Evolutionary conservation across 2,329 filamentous ascomycete species (phyloP), one percentile per base, ranked within the genome.

Genomic region (Penicillium sp.): DNA sequence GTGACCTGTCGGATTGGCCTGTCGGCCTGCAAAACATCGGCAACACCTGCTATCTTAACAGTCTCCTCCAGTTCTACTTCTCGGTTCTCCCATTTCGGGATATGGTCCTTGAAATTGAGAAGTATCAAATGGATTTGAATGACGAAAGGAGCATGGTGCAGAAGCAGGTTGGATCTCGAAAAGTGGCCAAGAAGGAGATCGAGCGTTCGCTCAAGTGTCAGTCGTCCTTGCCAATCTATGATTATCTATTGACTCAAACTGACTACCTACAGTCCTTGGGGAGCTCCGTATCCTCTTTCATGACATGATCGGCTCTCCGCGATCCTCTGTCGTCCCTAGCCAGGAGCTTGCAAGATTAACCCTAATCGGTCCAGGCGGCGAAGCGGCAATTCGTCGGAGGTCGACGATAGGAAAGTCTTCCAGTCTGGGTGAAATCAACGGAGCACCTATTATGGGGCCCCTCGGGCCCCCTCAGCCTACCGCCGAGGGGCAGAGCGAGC

Each of bases 21-120:
- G 88, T 95, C 20, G 93, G 93, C 0, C 78, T 97, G 5, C 81
- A 84, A 55, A 98, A 97, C 60, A 95, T 97, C 49, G 91, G 93
- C 51, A 98, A 98, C 64, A 98, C 95, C 0, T 98, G 93, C 68
- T 98, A 98, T 63, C 78, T 98, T 47, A 98, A 98, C 75, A 97
- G 92, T 71, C 80, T 98, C 42, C 77, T 98, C 8, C 93, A 98
- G 48, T 97, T 95, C 66, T 87, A 96, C 58, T 96, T 95, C 67
- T 95, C 91, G 0, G 82, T 97, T 47, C 86, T 84, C 53, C 84
- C 88, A 2, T 77, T 97, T 27, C 82, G 92, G 43, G 80, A 93
- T 4, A 81, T 96, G 56, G 84, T 96, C 3, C 76, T 95, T 50
- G 77, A 89, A 43, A 89, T 88, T 57, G 83, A 92, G 24, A 70